These are phyloP conservation scores for Tagetes erecta DNA, from an alignment of 129 eudicot species.

Conservation along the genomic window DNA sequence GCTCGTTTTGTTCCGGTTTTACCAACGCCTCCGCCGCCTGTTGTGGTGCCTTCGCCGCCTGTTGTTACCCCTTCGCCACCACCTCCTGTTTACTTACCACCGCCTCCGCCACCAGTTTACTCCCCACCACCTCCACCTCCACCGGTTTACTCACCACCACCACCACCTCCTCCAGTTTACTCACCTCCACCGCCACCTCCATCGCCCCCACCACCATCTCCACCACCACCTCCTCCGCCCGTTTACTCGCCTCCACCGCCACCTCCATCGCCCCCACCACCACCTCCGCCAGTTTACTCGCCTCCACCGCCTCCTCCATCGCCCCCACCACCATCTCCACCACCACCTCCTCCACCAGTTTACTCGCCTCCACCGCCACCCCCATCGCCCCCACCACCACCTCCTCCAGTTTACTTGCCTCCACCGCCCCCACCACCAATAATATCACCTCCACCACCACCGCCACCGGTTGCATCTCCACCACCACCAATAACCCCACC, in stretches of 20 bases:
- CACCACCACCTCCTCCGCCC: conserved; percentile 32
- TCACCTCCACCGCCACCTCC: conserved; percentile 49
- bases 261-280: conserved; percentile 41
- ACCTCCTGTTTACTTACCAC: conserved; percentile 32
- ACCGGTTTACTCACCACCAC: not conserved
- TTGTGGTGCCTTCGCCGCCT: conserved; percentile 36
- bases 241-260: conserved; percentile 39
- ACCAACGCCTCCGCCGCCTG: conserved; percentile 42
- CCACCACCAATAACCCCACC: conserved; percentile 43
- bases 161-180: conserved; percentile 38
- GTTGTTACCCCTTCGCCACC: conserved; percentile 40
- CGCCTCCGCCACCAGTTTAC: conserved; percentile 34
- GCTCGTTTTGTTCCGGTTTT: conserved; percentile 53
- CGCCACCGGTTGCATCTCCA: conserved; percentile 36
- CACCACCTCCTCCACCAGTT: conserved; percentile 28
- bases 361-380: conserved; percentile 24
- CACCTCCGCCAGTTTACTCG: conserved; percentile 44
- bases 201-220: conserved; percentile 41
- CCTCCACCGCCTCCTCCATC: conserved; percentile 35
- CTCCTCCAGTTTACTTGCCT: conserved; percentile 9
- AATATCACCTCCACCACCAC: conserved; percentile 29
- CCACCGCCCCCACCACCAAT: conserved; percentile 29
- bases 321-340: conserved; percentile 37
- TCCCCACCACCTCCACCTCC: conserved; percentile 19
- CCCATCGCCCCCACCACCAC: conserved; percentile 39